These are phyloP conservation scores for Neurospora sp. DNA, from an alignment of 495 filamentous ascomycete species.

Conservation along the genomic window DNA sequence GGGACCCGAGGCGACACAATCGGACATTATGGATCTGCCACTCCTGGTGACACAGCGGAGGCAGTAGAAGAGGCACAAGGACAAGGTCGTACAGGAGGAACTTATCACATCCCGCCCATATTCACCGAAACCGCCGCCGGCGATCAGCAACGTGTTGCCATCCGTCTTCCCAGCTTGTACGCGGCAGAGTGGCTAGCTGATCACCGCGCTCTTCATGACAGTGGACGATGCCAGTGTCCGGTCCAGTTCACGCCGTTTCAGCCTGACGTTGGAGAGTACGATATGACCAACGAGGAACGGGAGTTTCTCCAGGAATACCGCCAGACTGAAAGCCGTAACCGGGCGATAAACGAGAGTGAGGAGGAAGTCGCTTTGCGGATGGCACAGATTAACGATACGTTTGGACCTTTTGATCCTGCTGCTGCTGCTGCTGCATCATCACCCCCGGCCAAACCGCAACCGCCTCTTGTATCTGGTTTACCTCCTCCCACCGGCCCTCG, in stretches of 20 bases:
- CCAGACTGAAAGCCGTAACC: background rate
- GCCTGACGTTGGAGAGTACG: constrained; percentile 6
- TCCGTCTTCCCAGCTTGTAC: constrained; percentile 26
- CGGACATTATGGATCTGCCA: background rate
- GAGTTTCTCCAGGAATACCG: constrained; percentile 6
- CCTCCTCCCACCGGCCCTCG: constrained; percentile 4
- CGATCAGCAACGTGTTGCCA: constrained; percentile 9
- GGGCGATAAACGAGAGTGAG: background rate
- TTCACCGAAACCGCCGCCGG: constrained; percentile 12
- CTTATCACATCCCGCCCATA: constrained; percentile 11
- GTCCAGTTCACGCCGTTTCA: constrained; percentile 18
- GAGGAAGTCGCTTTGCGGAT: constrained; percentile 4
- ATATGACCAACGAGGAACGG: constrained; percentile 5
- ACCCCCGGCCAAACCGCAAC: background rate
- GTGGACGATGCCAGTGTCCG: constrained; percentile 23
- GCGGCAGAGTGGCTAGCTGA: constrained; percentile 33
- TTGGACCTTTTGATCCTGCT: constrained; percentile 5
- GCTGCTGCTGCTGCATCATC: background rate
- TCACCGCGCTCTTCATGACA: constrained; percentile 25
- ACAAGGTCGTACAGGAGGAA: background rate
- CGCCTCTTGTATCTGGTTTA: background rate
- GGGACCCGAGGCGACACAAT: background rate
- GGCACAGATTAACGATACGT: constrained; percentile 7
- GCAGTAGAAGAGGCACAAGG: background rate
- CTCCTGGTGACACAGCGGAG: background rate